Evolutionary conservation across 2,329 filamentous ascomycete species (phyloP), one percentile per base, ranked within the genome.

Genomic region (Colletotrichum orbiculare): DNA sequence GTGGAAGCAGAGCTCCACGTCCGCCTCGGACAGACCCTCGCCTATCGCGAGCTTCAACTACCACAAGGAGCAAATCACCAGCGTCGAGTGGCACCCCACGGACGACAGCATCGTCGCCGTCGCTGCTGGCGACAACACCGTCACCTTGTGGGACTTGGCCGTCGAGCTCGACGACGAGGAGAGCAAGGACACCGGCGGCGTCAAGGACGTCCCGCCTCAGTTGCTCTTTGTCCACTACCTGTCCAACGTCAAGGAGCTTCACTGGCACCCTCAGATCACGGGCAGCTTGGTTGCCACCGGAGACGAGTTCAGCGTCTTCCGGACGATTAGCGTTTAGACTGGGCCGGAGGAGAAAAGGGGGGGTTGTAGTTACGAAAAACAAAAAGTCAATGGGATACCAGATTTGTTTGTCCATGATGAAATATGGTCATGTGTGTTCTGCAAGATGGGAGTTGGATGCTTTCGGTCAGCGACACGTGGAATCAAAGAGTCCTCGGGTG

Each of bases 101-200:
- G 96, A 99, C 74, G 95, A 99, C 83, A 96, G 92, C 76, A 96
- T 98, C 73, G 89, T 99, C 13, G 92, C 93, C 3, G 94, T 98
- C 46, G 95, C 93, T 25, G 93, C 93, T 0, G 96, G 91, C 48
- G 96, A 99, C 78, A 95, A 94, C 80, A 98, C 95, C 0, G 88
- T 98, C 38, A 97, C 96, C 2, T 81, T 98, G 38, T 98, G 96
- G 96, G 96, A 99, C 86, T 79, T 99, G 75, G 94, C 94, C 0
- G 96, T 98, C 62, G 96, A 99, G 83, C 77, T 98, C 67, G 96
- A 99, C 72, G 96, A 98, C 75, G 96, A 99, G 79, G 96, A 98
- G 84, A 96, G 91, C 80, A 92, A 89, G 75, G 93, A 97, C 73
- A 94, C 91, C 4, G 93, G 91, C 0, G 94, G 93, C 57, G 89